Conservation (phyloP, 495 filamentous ascomycete species). For the Annulohypoxylon maeteangense region DNA sequence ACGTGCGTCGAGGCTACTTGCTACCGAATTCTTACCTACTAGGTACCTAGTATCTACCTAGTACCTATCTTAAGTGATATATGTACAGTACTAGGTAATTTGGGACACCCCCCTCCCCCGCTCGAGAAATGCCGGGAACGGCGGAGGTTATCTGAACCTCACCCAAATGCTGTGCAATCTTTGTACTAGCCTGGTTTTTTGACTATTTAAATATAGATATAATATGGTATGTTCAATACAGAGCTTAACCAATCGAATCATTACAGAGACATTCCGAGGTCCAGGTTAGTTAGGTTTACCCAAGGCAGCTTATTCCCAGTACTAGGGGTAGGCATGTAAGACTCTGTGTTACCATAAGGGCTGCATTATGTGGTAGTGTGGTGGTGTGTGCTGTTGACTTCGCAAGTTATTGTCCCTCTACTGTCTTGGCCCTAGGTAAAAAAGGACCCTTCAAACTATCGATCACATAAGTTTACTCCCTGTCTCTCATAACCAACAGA, state of each 20-base stretch:
- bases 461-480: not conserved
- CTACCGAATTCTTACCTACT: not conserved
- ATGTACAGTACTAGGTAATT: not conserved
- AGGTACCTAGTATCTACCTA: no score
- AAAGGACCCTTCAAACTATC: not conserved
- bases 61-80: no score
- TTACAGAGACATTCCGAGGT: not conserved
- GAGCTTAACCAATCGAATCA: not conserved
- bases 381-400: no score
- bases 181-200: no score
- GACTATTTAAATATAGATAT: no score
- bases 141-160: not conserved
- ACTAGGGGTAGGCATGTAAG: no score
- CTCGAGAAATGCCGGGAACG: not conserved
- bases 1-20: not conserved
- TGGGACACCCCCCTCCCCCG: not conserved
- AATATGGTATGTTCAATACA: not conserved
- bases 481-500: not conserved
- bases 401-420: no score
- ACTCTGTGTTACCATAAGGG: not conserved
- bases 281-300: not conserved
- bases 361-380: no score
- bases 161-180: not conserved
- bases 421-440: no score
- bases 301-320: not conserved